Base-by-base conservation (phyloP, 768 basidiomycete genomes). In the Mycena metata region DNA sequence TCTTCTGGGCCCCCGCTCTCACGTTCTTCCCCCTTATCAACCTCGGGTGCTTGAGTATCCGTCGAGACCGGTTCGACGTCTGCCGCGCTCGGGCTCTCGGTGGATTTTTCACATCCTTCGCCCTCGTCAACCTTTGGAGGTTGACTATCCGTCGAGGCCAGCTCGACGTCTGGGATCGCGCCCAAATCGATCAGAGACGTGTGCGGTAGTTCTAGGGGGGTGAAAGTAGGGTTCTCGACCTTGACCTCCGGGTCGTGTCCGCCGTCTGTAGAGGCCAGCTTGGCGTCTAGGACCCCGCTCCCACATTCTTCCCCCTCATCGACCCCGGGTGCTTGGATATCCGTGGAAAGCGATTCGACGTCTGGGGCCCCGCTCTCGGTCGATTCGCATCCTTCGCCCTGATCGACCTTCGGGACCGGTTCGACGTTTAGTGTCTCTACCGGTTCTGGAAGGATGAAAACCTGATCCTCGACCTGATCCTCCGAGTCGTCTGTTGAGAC, bases 131-230 rank as follows among this genome's bases (percentile, higher is more conserved):
- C 30, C 30, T 30, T 30, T 3, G 30, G 30, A 6, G 30, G 3
- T 30, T 30, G 30, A 30, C 8, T 45, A 16, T 64, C 45, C n/a
- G 26, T 63, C 41, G 42, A 30, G 39, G 46, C 42, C 42, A 24
- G 23, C 30, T 30, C 30, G 33, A 45, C n/a, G 36, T 58, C 57
- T 35, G 30, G 30, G 30, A 30, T 30, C 30, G 6, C 30, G 39
- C 46, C 56, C 56, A 69, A 49, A 21, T 60, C 35, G 30, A 36
- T 60, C 17, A 39, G 63, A 17, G 26, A 52, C 35, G 35, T 50
- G 8, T 21, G 35, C 23, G 33, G 36, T 6, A 41, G 3, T 8
- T 45, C 39, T 30, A 26, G 24, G 13, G 23, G n/a, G 11, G 42
- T 23, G 3, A 50, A 23, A 39, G 19, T 49, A 0, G 52, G 15